Percentiles rank a stretch among this genome's conserved stretches.
phyloP scores from a whole-genome alignment of 306 rosid genomes.

The Hippophae gyantsensis region DNA sequence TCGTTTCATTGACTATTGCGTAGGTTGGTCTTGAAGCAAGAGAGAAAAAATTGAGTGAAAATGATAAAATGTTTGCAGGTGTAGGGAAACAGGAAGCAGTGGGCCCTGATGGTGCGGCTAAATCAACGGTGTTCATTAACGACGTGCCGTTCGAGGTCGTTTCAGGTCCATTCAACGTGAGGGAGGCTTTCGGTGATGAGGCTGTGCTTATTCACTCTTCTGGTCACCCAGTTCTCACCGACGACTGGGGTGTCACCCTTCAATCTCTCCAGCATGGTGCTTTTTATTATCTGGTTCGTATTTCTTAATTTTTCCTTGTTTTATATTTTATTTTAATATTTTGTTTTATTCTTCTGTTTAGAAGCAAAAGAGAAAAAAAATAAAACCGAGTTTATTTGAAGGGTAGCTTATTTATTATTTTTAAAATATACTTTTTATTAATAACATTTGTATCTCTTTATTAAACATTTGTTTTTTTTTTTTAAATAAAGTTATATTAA shows the following conservation, averaged over 20 bases:
- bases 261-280: constrained; percentile 80
- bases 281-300: constrained; percentile 58
- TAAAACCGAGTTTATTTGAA: no score
- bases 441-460: no score
- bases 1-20: not conserved
- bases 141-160: constrained; percentile 76
- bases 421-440: no score
- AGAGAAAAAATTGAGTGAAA: not conserved
- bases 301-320: not conserved
- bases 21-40: not conserved
- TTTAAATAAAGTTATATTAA: no score
- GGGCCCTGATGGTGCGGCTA: constrained; percentile 25
- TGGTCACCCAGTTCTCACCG: constrained; percentile 77
- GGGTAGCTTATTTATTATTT: no score
- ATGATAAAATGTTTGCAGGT: constrained; percentile 23
- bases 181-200: constrained; percentile 79
- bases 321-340: not conserved
- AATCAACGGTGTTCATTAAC: constrained; percentile 74
- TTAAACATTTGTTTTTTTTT: no score
- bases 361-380: no score
- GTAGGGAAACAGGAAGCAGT: constrained; percentile 26
- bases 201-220: constrained; percentile 63
- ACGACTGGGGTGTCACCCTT: constrained; percentile 83
- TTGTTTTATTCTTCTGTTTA: no score
- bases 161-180: constrained; percentile 60